These are phyloP conservation scores for Sanghuangporus baumii DNA, from an alignment of 1,284 basidiomycete species.

Conservation along the genomic window DNA sequence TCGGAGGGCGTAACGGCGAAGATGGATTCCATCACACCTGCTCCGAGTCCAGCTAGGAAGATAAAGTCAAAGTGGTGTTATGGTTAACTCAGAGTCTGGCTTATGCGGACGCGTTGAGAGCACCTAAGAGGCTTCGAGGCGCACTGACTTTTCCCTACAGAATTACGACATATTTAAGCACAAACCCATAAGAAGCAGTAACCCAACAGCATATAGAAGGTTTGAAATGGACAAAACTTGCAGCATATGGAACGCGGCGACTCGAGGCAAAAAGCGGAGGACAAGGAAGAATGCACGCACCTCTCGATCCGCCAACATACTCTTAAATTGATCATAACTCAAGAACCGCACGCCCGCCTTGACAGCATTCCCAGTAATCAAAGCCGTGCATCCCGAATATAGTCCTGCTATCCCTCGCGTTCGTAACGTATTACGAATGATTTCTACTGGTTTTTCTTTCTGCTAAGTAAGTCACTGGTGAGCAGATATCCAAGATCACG, in stretches of 20 bases:
- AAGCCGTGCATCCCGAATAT: conserved; percentile 82
- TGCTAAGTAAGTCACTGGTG: conserved; percentile 24
- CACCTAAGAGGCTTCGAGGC: conserved; percentile 77
- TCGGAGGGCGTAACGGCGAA: conserved; percentile 97
- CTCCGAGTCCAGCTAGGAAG: conserved; percentile 81
- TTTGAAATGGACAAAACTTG: not conserved
- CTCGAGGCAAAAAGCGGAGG: not conserved
- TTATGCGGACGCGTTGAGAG: not conserved
- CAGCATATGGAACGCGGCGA: not conserved
- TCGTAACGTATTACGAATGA: conserved; percentile 65
- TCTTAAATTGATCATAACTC: conserved; percentile 93
- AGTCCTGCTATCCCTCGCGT: conserved; percentile 72
- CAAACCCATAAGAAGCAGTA: too few species aligned
- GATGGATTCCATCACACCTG: conserved; percentile 91
- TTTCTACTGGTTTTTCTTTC: conserved; percentile 63
- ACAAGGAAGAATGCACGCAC: conserved; percentile 36
- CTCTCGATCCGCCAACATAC: conserved; percentile 74
- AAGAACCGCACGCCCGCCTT: conserved; percentile 96
- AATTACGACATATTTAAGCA: not conserved
- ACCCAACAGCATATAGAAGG: not conserved
- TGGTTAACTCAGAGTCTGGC: conserved; percentile 6
- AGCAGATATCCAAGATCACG: not conserved
- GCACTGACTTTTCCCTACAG: conserved; percentile 84
- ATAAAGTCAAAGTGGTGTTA: not conserved
- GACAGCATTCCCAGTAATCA: conserved; percentile 83